Evolutionary conservation across 352 stramenopile genomes (phyloP).

Genomic region (Phytopythium chamaehyphon): DNA sequence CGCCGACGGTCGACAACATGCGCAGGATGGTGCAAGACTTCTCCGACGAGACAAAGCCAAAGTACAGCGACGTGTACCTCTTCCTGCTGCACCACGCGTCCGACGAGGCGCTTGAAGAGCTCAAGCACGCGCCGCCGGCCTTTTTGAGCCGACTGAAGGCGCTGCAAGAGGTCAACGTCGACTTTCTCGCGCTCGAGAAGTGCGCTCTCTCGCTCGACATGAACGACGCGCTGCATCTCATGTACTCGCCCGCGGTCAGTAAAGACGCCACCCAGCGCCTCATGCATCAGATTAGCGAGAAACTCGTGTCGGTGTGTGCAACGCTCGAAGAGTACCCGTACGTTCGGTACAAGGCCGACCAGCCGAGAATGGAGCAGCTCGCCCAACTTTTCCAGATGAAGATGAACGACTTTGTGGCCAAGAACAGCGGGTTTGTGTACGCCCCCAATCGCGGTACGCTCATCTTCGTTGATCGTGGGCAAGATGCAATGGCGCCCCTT

Average conservation of each 20-base stretch:
- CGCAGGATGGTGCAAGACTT: slow-evolving; percentile 86
- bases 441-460: slow-evolving; percentile 87
- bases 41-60: slow-evolving; percentile 63
- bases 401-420: slow-evolving; percentile 94
- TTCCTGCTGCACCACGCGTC: slow-evolving; percentile 91
- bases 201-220: slow-evolving; percentile 95
- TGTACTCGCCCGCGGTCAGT: slow-evolving; percentile 68
- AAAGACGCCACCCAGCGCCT: slow-evolving; percentile 37
- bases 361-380: slow-evolving; percentile 82
- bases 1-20: slow-evolving; percentile 84
- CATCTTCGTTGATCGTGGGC: slow-evolving; percentile 92
- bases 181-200: slow-evolving; percentile 95
- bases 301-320: slow-evolving; percentile 95
- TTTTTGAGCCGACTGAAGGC: slow-evolving; percentile 82
- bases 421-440: slow-evolving; percentile 91
- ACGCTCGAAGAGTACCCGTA: slow-evolving; percentile 98
- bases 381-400: slow-evolving; percentile 91
- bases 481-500: slow-evolving; percentile 93
- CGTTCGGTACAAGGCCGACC: slow-evolving; percentile 88
- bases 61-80: slow-evolving; percentile 92
- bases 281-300: slow-evolving; percentile 72
- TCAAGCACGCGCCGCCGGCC: slow-evolving; percentile 73
- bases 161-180: slow-evolving; percentile 94
- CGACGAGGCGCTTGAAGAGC: slow-evolving; percentile 73
- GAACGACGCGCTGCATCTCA: slow-evolving; percentile 56